These are phyloP conservation scores for Gomphus bonarii DNA, from an alignment of 1,284 basidiomycete genomes.

Conservation along the genomic window DNA sequence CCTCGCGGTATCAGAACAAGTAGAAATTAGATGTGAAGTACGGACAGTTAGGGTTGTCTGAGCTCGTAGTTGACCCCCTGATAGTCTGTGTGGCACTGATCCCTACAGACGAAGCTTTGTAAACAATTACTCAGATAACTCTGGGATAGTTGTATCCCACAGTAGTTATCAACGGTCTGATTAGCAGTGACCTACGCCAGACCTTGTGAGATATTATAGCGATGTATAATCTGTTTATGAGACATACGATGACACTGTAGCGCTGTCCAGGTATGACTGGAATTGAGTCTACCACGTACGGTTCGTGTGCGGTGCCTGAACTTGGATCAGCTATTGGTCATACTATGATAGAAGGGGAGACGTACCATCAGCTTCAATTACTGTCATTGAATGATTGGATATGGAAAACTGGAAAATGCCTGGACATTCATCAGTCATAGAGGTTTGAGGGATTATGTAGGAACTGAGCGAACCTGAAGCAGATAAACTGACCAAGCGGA, in stretches of 20 bases:
- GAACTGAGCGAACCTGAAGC: slow-evolving; percentile 12
- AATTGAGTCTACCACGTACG: neutral
- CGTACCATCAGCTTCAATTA: slow-evolving; percentile 40
- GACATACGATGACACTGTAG: slow-evolving; percentile 26
- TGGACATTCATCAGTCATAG: slow-evolving; percentile 20
- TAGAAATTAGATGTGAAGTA: neutral
- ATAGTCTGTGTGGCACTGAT: slow-evolving; percentile 18
- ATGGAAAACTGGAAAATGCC: slow-evolving; percentile 26
- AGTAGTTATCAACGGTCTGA: slow-evolving; percentile 28
- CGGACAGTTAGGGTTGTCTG: slow-evolving; percentile 2
- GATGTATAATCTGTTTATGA: neutral
- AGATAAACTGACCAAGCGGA: slow-evolving; percentile 39
- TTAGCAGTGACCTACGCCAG: slow-evolving; percentile 21
- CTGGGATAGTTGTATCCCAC: slow-evolving; percentile 19
- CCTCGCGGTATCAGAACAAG: neutral
- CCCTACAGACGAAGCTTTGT: slow-evolving; percentile 11
- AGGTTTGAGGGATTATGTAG: slow-evolving; percentile 23
- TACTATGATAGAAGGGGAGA: neutral
- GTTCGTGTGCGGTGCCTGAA: neutral
- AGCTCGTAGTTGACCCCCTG: slow-evolving; percentile 13
- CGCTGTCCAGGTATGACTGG: neutral
- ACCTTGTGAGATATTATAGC: neutral
- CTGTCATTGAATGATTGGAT: slow-evolving; percentile 34
- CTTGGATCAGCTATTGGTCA: neutral
- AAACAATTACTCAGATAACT: slow-evolving; percentile 19